Conservation (phyloP, 371 early-diverging fungal genomes). For the Syncephalastrum sp. region DNA sequence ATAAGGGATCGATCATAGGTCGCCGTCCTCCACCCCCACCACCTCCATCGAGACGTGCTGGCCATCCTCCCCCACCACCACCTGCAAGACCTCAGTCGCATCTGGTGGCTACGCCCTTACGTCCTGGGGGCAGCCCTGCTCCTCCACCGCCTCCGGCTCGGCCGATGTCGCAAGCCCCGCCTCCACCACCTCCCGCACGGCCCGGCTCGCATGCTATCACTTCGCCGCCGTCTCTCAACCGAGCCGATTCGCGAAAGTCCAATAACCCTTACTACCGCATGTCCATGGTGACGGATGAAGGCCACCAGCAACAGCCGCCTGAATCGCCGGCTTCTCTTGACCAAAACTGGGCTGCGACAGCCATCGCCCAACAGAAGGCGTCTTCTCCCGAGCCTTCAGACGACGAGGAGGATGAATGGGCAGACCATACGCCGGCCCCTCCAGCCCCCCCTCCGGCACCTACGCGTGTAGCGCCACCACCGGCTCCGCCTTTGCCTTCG, state of each 20-base stretch:
- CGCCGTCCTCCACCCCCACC: conserved; percentile 49
- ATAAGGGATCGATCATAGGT: conserved; percentile 13
- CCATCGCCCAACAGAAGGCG: too few relatives aligned
- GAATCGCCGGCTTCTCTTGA: too few relatives aligned
- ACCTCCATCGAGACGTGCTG: conserved; percentile 17
- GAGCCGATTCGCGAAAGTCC: conserved; percentile 7
- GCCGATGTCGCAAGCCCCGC: conserved; percentile 4
- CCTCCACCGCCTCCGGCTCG: conserved; percentile 25
- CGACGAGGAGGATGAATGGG: too few relatives aligned
- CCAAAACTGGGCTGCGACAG: too few relatives aligned
- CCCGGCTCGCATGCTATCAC: background rate
- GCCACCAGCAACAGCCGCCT: too few relatives aligned
- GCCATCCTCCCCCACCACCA: conserved; percentile 15
- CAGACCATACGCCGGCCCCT: too few relatives aligned
- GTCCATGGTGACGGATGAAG: background rate
- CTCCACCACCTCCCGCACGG: background rate
- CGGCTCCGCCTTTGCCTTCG: conserved; percentile 1
- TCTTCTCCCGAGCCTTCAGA: too few relatives aligned
- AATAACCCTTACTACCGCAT: conserved; percentile 18
- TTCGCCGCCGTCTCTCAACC: background rate
- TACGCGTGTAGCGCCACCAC: background rate
- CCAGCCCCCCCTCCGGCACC: too few relatives aligned
- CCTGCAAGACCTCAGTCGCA: conserved; percentile 13
- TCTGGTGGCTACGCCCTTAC: conserved; percentile 1
- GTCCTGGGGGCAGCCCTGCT: conserved; percentile 4